These are phyloP conservation scores for Pichia exigua DNA, from an alignment of 805 yeast species.

Conservation along the genomic window DNA sequence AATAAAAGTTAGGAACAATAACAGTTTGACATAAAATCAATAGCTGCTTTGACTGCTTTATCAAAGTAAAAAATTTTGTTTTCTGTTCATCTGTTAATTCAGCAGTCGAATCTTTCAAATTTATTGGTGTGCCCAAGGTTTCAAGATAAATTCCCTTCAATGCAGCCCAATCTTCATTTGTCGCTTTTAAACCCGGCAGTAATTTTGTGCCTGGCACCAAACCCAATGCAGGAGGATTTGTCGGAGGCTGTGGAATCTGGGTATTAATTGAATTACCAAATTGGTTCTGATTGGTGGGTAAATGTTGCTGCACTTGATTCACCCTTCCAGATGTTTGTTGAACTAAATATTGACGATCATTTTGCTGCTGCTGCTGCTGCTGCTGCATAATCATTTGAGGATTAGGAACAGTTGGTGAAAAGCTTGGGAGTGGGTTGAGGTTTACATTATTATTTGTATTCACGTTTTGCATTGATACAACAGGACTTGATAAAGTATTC, in stretches of 20 bases:
- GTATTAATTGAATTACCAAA: constrained; percentile 11
- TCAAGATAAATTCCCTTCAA: constrained; percentile 61
- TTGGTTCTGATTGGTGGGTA: constrained; percentile 30
- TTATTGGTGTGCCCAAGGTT: constrained; percentile 58
- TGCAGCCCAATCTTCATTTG: constrained; percentile 56
- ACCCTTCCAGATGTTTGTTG: neutral
- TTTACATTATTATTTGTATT: neutral
- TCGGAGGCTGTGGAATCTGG: constrained; percentile 10
- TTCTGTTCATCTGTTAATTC: constrained; percentile 58
- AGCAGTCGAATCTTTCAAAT: constrained; percentile 57
- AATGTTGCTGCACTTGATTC: constrained; percentile 14
- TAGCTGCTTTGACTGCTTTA: constrained; percentile 48
- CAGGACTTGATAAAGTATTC: constrained; percentile 3
- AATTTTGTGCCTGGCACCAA: constrained; percentile 18
- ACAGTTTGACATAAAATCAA: constrained; percentile 60
- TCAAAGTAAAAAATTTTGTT: constrained; percentile 46
- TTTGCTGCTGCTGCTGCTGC: constrained; percentile 1
- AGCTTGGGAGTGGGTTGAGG: neutral
- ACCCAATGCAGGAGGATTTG: constrained; percentile 5
- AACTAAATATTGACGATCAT: neutral
- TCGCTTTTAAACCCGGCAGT: constrained; percentile 30
- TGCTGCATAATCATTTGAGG: constrained; percentile 8
- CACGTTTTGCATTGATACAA: constrained; percentile 2
- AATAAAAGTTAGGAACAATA: constrained; percentile 68
- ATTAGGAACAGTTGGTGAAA: constrained; percentile 5